These are phyloP conservation scores for Plantago coronopus DNA, from an alignment of 305 asterid species.

Conservation along the genomic window DNA sequence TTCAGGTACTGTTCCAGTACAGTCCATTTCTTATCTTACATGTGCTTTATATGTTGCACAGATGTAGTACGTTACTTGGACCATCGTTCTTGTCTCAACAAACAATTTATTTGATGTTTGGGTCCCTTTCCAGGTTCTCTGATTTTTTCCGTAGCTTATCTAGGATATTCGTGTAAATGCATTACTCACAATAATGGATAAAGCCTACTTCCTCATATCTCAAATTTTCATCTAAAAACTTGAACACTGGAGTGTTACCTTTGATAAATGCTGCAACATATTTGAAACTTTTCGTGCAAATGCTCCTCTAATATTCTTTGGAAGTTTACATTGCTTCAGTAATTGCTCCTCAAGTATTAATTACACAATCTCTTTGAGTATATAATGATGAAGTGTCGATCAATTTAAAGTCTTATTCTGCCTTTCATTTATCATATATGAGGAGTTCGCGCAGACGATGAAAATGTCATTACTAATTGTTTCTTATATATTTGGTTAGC, in stretches of 20 bases:
- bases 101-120: background rate
- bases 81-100: background rate
- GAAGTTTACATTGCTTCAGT: background rate
- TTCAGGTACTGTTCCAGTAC: conserved; percentile 61
- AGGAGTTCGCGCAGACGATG: background rate
- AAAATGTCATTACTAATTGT: conserved; percentile 15
- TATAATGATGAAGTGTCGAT: background rate
- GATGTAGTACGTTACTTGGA: conserved; percentile 12
- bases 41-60: conserved; percentile 16
- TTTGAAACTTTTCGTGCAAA: too few species aligned
- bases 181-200: too few species aligned
- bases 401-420: background rate
- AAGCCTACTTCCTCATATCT: too few species aligned
- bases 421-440: conserved; percentile 20
- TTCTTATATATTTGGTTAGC: conserved; percentile 39
- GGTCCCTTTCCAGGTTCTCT: too few species aligned
- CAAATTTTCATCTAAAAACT: too few species aligned
- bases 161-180: too few species aligned
- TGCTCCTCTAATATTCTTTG: background rate
- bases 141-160: too few species aligned
- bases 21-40: conserved; percentile 9
- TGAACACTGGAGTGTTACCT: too few species aligned
- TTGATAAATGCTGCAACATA: too few species aligned
- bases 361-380: background rate
- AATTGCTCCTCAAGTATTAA: background rate